Conservation (phyloP, 2,329 filamentous ascomycete species). For the Trichoderma arundinaceum region DNA sequence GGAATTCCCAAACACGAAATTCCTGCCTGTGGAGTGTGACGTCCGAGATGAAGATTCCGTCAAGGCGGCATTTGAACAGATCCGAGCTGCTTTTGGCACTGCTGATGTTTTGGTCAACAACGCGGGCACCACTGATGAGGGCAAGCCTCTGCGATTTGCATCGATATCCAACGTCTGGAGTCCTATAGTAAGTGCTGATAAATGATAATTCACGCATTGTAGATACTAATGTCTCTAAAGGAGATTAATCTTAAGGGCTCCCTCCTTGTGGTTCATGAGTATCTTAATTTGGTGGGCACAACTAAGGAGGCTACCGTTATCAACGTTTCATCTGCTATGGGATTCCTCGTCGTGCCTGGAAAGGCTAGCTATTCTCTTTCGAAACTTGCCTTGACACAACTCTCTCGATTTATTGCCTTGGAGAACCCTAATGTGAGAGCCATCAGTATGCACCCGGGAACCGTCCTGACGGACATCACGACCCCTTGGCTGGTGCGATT, state of each 20-base stretch:
- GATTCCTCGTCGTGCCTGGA: background rate
- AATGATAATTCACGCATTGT: too few species aligned
- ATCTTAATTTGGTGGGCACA: slow-evolving; percentile 13
- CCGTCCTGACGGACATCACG: slow-evolving; percentile 12
- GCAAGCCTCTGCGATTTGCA: background rate
- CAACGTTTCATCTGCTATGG: slow-evolving; percentile 20
- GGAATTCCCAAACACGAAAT: slow-evolving; percentile 10
- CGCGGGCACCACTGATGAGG: background rate
- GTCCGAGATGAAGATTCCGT: background rate
- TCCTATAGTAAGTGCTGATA: background rate
- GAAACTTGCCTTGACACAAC: slow-evolving; percentile 19
- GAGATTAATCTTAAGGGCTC: slow-evolving; percentile 25
- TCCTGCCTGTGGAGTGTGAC: slow-evolving; percentile 6
- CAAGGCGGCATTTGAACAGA: slow-evolving; percentile 6
- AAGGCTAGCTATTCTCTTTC: slow-evolving; percentile 7
- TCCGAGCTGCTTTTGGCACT: slow-evolving; percentile 1
- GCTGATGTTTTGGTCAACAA: slow-evolving; percentile 25
- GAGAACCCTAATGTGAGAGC: slow-evolving; percentile 23
- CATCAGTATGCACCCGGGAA: slow-evolving; percentile 21
- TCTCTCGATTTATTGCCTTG: background rate
- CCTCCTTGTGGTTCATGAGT: slow-evolving; percentile 6
- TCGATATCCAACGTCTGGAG: background rate
- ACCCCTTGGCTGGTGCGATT: background rate
- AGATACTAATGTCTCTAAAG: background rate
- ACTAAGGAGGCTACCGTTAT: slow-evolving; percentile 12